Conservation (phyloP, 129 eudicot species). For the Helianthus tuberosus region DNA sequence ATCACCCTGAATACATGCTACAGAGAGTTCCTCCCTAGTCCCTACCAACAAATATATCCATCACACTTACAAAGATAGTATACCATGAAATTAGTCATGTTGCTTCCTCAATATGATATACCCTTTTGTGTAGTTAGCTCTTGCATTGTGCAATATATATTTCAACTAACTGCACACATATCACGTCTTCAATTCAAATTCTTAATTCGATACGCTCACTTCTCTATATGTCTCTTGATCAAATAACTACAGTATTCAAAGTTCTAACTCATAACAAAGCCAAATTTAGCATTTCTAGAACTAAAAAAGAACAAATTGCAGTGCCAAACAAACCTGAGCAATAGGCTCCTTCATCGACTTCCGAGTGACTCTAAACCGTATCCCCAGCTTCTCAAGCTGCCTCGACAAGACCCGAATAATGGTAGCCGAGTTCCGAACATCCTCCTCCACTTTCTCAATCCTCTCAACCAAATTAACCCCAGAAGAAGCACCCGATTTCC, state of each 20-base stretch:
- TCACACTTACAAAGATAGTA: neutral
- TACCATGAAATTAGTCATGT: neutral
- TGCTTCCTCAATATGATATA: neutral
- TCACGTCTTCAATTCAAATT: neutral
- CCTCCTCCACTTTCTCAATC: constrained; percentile 91
- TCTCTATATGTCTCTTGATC: neutral
- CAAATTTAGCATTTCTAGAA: neutral
- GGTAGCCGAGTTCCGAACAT: constrained; percentile 58
- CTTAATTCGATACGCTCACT: neutral
- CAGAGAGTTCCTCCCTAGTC: neutral
- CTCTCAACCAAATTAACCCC: constrained; percentile 72
- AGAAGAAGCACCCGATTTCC: constrained; percentile 39
- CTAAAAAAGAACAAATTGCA: constrained; percentile 1
- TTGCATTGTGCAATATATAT: neutral
- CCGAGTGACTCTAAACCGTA: constrained; percentile 78
- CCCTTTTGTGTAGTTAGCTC: neutral
- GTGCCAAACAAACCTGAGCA: constrained; percentile 56
- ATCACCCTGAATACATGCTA: neutral
- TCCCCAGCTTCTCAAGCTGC: constrained; percentile 95
- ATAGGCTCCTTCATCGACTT: constrained; percentile 86
- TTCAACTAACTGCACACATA: constrained; percentile 4
- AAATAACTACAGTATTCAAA: neutral
- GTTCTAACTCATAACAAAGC: constrained; percentile 2
- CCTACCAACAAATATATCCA: neutral
- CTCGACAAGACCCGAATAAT: constrained; percentile 75